Evolutionary conservation across 768 basidiomycete genomes (phyloP), one percentile per base, ranked within the genome.

Genomic region (Tulasnella sp.): DNA sequence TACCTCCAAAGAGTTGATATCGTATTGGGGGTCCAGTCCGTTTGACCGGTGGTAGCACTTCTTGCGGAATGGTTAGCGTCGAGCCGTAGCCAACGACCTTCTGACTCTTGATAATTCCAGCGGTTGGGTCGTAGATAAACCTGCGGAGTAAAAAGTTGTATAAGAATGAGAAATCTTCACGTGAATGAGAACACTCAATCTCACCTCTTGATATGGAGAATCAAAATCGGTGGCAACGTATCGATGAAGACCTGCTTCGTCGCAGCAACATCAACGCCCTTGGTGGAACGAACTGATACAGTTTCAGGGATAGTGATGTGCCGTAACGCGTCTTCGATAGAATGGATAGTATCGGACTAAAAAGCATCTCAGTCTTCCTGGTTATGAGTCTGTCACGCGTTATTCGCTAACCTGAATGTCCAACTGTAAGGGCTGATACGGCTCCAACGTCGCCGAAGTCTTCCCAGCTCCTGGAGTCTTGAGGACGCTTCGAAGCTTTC

Each of bases 391-490:
- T n/a, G n/a, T n/a, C n/a, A n/a, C n/a, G n/a, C n/a, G n/a, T n/a
- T n/a, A n/a, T 59, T 29, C 32, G 52, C 78, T 52, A 63, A 90
- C 91, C 83, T 94, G 90, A 42, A 98, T 96, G 78, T 98, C 95
- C 6, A 99, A 82, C 74, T 91, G 85, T 19, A 99, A 79, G 7
- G 91, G 89, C 73, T 94, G 86, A 89, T 95, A 98, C 69, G 95
- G 95, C 79, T 98, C 95, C 17, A 95, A 85, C 32, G 93, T 87
- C 32, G 92, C 89, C 1, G 90, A 91, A 77, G 98, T 95, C 75
- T 84, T 84, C 75, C 89, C 89, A 76, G 92, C 88, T 16, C 90
- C 87, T 0, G 93, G 92, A 7, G 89, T 89, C 44, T 87, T 86
- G 2, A 98, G 82, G 1, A 92, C 89, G 29, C 92, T 91, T 22